These are phyloP conservation scores for Agrocybe praecox DNA, from an alignment of 768 basidiomycete genomes.

Conservation along the genomic window DNA sequence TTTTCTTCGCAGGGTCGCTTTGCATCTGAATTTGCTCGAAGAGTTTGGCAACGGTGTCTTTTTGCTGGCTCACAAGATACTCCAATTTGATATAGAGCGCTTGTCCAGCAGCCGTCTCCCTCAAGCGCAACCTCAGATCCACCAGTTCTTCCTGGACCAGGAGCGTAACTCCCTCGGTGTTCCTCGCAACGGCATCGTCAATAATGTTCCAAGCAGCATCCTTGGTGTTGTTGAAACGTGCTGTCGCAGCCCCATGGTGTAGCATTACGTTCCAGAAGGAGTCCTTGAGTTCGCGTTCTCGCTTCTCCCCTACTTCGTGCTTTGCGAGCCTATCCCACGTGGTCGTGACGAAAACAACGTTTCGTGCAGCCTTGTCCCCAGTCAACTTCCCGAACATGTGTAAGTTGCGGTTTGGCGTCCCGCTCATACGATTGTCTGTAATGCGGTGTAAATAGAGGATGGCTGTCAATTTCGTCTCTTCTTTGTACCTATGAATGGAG, in stretches of 20 bases:
- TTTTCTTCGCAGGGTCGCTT: no score
- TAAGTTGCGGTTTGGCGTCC: conserved; percentile 30
- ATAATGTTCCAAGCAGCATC: no score
- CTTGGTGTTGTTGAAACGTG: no score
- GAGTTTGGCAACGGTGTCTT: no score
- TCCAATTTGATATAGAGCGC: not conserved
- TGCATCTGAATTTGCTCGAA: no score
- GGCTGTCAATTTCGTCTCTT: no score
- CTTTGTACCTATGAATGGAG: no score
- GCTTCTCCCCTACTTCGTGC: not conserved
- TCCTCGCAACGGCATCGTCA: conserved; percentile 11
- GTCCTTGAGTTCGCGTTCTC: not conserved
- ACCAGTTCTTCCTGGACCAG: conserved; percentile 27
- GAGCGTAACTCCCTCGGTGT: conserved; percentile 11
- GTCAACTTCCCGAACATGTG: conserved; percentile 31
- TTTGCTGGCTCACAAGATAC: no score
- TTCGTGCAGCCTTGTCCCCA: conserved; percentile 25
- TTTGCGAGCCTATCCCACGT: conserved; percentile 33
- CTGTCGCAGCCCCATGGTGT: no score
- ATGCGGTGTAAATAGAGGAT: no score
- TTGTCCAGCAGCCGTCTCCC: conserved; percentile 25
- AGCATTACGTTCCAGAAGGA: no score
- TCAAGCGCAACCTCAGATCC: conserved; percentile 19
- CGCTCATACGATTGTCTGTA: no score
- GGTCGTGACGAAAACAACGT: conserved; percentile 37